Base-by-base conservation (phyloP, 2,329 filamentous ascomycete species). In the Niveomyces coronatus region DNA sequence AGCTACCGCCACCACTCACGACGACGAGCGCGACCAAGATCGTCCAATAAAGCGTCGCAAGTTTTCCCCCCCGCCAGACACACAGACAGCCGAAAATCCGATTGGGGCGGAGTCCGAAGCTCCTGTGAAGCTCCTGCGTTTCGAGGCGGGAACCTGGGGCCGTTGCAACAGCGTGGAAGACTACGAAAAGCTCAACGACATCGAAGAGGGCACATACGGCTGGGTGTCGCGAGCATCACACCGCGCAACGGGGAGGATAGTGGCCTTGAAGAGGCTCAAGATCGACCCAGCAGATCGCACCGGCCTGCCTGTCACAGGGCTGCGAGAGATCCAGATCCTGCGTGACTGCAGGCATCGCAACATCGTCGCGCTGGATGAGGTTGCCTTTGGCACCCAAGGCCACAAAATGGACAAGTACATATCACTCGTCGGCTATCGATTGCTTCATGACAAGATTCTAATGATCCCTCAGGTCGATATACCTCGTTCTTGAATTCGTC, bases 171-270 rank as follows among this genome's bases (percentile, higher is more conserved):
- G 84, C 55, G 82, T 94, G 18, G 82, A 89, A 53, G 81, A 85
- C 53, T 98, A 88, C 62, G 85, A 95, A 52, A 83, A 85, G 49
- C 69, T 98, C 41, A 98, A 98, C 59, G 84, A 91, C 56, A 98
- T 98, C 52, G 91, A 96, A 60, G 91, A 98, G 64, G 91, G 91
- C 24, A 87, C 87, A 8, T 98, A 98, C 60, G 91, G 91, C 31
- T 89, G 81, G 74, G 91, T 98, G 4, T 88, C 88, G 39, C 74
- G 91, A 41, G 91, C 87, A 10, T 79, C 71, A 44, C 82, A 93
- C 50, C 67, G 72, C 22, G 64, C 68, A 4, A 89, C 84, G 0
- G 83, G 84, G 23, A 74, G 81, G 41, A 72, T 98, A 6, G 88
- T 96, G 15, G 91, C 91, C 11, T 67, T 98, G 47, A 98, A 98